A percentile compares a stretch with the other conserved stretches of the same genome.
phyloP scores from a whole-genome alignment of 2,329 filamentous ascomycete genomes.

The Pseudocercospora musae region DNA sequence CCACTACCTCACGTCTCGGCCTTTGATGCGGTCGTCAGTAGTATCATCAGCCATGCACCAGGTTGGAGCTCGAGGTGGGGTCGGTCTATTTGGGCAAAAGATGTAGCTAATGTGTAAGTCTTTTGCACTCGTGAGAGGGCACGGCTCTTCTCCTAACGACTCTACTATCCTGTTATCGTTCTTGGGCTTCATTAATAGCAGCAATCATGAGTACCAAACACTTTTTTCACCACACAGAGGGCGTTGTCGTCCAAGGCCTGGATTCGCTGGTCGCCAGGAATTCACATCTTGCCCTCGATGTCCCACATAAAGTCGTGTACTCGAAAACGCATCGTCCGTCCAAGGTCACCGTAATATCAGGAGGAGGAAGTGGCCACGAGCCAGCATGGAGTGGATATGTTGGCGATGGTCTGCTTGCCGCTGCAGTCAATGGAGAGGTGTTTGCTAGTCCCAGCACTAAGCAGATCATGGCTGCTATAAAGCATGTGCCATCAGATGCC shows the following conservation, averaged over 20 bases:
- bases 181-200: neutral
- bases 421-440: slow-evolving; percentile 49
- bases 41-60: slow-evolving; percentile 2
- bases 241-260: slow-evolving; percentile 50
- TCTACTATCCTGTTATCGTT: neutral
- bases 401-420: slow-evolving; percentile 48
- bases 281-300: slow-evolving; percentile 43
- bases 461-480: slow-evolving; percentile 49
- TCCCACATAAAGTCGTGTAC: slow-evolving; percentile 49
- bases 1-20: slow-evolving; percentile 2
- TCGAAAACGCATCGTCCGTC: slow-evolving; percentile 43
- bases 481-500: slow-evolving; percentile 44
- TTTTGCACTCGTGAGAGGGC: neutral
- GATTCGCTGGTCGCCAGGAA: slow-evolving; percentile 48
- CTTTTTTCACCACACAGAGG: slow-evolving; percentile 52
- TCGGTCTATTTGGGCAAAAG: slow-evolving; percentile 1
- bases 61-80: slow-evolving; percentile 9
- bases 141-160: neutral
- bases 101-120: neutral
- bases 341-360: slow-evolving; percentile 47
- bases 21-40: slow-evolving; percentile 8
- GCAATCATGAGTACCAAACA: slow-evolving; percentile 52
- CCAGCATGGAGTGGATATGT: slow-evolving; percentile 51
- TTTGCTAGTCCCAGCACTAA: slow-evolving; percentile 49
- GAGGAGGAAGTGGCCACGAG: slow-evolving; percentile 49